These are phyloP conservation scores for Ramularia collo-cygni DNA, from an alignment of 2,329 filamentous ascomycete species.

Conservation along the genomic window DNA sequence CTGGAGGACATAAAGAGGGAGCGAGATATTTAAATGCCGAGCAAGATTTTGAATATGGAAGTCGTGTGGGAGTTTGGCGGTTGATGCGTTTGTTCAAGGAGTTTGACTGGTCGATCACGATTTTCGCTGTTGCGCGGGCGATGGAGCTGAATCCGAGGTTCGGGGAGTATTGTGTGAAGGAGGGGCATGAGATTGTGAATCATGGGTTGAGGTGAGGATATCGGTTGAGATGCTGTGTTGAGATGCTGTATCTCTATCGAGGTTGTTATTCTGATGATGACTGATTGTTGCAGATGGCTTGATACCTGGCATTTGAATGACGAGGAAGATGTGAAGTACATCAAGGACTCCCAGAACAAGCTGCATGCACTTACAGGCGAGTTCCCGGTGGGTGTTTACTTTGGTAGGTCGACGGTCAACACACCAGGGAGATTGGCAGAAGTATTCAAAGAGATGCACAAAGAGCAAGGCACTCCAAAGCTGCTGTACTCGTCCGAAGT, in stretches of 20 bases:
- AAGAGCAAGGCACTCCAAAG: conserved; percentile 32
- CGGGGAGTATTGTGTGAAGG: conserved; percentile 34
- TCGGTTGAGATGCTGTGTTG: no score
- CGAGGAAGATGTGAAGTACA: conserved; percentile 44
- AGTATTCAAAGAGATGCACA: conserved; percentile 45
- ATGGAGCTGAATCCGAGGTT: conserved; percentile 37
- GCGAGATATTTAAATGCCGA: conserved; percentile 41
- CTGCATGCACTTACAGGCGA: conserved; percentile 39
- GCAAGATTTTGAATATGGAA: conserved; percentile 37
- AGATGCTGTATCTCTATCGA: no score
- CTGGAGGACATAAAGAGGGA: conserved; percentile 19
- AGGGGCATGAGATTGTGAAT: conserved; percentile 37
- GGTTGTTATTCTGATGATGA: no score
- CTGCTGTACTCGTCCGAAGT: conserved; percentile 46
- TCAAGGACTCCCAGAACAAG: conserved; percentile 37
- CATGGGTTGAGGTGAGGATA: conserved; percentile 31
- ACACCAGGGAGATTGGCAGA: conserved; percentile 42
- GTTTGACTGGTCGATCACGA: conserved; percentile 38
- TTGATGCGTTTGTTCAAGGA: conserved; percentile 38
- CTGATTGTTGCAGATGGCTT: conserved; percentile 36
- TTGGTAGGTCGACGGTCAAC: conserved; percentile 41
- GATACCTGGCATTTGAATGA: conserved; percentile 36
- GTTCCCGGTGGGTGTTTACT: conserved; percentile 46
- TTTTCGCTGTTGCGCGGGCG: conserved; percentile 36
- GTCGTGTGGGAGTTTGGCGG: conserved; percentile 34